Evolutionary conservation across 1,139 yeast genomes (phyloP).

Genomic region (Diutina siamensis): DNA sequence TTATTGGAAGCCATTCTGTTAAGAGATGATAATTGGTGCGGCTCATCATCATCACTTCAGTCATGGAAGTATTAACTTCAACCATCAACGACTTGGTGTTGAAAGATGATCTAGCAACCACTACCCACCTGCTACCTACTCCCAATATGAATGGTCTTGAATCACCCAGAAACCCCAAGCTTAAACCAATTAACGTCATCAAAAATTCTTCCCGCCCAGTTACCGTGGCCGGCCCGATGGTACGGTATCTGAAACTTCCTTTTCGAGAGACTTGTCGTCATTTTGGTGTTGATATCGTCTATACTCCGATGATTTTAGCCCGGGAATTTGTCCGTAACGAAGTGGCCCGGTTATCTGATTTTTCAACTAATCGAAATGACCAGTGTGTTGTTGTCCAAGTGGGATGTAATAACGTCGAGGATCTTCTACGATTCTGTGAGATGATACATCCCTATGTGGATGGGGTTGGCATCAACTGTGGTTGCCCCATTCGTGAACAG

Average conservation of each 20-base stretch:
- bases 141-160: background rate
- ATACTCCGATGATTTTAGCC: constrained; percentile 93
- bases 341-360: constrained; percentile 73
- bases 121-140: too few species aligned
- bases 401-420: constrained; percentile 83
- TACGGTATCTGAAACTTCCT: constrained; percentile 86
- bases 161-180: background rate
- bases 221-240: constrained; percentile 92
- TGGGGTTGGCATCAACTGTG: constrained; percentile 92
- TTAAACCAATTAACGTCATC: constrained; percentile 45
- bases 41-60: background rate
- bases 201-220: constrained; percentile 43
- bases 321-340: constrained; percentile 85
- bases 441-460: constrained; percentile 88
- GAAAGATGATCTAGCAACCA: too few species aligned
- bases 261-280: constrained; percentile 71
- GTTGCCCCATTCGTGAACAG: constrained; percentile 94
- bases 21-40: background rate
- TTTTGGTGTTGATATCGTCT: constrained; percentile 70
- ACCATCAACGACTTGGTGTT: too few species aligned
- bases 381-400: constrained; percentile 77
- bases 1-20: too few species aligned
- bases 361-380: constrained; percentile 64
- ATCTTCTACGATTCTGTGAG: constrained; percentile 69
- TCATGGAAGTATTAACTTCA: background rate